Evolutionary conservation across 1,284 basidiomycete genomes (phyloP).

Genomic region (Moniliophthora roreri): DNA sequence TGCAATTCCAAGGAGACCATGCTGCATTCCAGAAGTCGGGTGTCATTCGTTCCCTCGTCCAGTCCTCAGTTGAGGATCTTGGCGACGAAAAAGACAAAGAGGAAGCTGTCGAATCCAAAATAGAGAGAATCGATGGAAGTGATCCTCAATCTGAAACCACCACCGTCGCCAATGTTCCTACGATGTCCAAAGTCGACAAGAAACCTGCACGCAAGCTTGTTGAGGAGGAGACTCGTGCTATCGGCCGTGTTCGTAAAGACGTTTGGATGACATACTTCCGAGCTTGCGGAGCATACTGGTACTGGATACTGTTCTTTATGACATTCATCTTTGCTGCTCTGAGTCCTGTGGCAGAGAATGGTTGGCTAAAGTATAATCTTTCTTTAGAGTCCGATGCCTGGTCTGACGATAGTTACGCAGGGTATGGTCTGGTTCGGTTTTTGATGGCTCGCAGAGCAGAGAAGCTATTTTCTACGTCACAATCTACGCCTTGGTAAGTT

Average conservation of each 20-base stretch:
- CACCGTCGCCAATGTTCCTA: constrained; percentile 28
- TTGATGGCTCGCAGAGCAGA: constrained; percentile 32
- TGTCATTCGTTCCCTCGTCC: constrained; percentile 67
- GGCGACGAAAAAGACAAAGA: constrained; percentile 45
- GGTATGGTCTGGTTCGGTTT: constrained; percentile 62
- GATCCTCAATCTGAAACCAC: constrained; percentile 52
- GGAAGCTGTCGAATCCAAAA: constrained; percentile 29
- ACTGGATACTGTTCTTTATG: constrained; percentile 71
- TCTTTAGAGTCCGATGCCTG: constrained; percentile 1
- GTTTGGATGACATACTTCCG: constrained; percentile 84
- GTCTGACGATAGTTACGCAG: constrained; percentile 30
- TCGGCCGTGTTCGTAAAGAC: constrained; percentile 75
- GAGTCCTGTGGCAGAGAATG: constrained; percentile 79
- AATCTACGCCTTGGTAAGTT: constrained; percentile 67
- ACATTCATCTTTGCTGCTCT: constrained; percentile 65
- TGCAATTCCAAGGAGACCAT: constrained; percentile 72
- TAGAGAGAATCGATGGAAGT: constrained; percentile 35
- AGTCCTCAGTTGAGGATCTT: constrained; percentile 51
- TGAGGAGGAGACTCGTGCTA: constrained; percentile 88
- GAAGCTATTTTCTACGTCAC: constrained; percentile 73
- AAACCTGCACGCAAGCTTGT: constrained; percentile 83
- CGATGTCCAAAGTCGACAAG: constrained; percentile 49
- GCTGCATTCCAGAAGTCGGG: constrained; percentile 67
- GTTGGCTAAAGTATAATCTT: constrained; percentile 71
- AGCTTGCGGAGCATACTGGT: constrained; percentile 65